Evolutionary conservation across 1,284 basidiomycete genomes (phyloP).

Genomic region (Cutaneotrichosporon sp.): DNA sequence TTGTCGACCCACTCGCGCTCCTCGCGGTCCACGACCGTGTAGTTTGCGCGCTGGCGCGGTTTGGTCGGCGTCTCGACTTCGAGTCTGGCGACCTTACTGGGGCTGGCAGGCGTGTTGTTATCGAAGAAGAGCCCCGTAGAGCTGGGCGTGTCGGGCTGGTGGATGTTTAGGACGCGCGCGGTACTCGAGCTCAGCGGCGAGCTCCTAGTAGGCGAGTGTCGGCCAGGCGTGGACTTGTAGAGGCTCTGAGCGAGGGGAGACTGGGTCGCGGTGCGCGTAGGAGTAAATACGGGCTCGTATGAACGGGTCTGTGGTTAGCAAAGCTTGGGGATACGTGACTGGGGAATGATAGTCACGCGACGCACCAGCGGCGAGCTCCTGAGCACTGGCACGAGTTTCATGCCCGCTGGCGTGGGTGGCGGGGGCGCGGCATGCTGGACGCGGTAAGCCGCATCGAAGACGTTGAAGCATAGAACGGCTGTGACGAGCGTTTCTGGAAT

Average conservation of each 20-base stretch:
- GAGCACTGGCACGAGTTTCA: conserved; percentile 23
- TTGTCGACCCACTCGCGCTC: conserved; percentile 51
- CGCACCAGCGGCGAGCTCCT: conserved; percentile 46
- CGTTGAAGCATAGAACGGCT: conserved; percentile 33
- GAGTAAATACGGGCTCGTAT: conserved; percentile 13
- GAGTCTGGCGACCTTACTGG: conserved; percentile 17
- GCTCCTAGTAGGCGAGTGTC: neutral
- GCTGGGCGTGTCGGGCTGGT: conserved; percentile 23
- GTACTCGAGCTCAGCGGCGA: conserved; percentile 38
- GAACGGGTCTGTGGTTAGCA: conserved; percentile 19
- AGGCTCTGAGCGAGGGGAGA: conserved; percentile 18
- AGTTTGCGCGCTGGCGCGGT: conserved; percentile 23
- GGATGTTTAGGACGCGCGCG: conserved; percentile 36
- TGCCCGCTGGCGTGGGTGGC: conserved; percentile 31
- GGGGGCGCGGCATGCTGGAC: conserved; percentile 31
- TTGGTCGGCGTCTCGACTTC: conserved; percentile 9
- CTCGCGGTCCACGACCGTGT: conserved; percentile 43
- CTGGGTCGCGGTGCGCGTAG: conserved; percentile 9
- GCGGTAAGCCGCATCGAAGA: conserved; percentile 36
- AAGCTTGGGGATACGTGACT: no score
- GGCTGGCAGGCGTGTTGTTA: conserved; percentile 16
- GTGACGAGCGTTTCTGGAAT: conserved; percentile 33
- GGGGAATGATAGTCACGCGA: neutral
- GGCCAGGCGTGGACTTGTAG: conserved; percentile 21
- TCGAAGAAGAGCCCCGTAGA: conserved; percentile 43